Evolutionary conservation across 2,329 filamentous ascomycete species (phyloP).

Genomic region (Penicillium fuscoglaucum): DNA sequence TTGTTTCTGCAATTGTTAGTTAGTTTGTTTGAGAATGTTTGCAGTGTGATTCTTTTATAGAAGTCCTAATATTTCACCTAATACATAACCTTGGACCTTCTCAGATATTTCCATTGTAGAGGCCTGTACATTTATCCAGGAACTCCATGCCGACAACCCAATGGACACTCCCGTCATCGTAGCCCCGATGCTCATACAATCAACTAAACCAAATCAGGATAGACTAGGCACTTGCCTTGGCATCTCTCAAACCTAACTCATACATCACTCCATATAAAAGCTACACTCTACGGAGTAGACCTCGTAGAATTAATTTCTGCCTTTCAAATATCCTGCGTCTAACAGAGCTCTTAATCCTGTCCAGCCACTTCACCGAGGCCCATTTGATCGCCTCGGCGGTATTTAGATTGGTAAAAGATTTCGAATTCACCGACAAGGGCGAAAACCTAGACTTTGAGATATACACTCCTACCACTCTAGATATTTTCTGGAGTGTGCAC

Average conservation of each 20-base stretch:
- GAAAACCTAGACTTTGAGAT: neutral
- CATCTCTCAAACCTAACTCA: neutral
- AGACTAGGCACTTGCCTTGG: neutral
- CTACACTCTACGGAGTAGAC: neutral
- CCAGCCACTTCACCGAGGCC: neutral
- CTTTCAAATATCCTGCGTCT: neutral
- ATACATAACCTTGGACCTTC: slow-evolving; percentile 14
- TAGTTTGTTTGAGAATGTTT: slow-evolving; percentile 14
- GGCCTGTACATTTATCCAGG: too few species aligned
- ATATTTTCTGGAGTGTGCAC: neutral
- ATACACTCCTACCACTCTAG: neutral
- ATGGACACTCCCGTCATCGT: too few species aligned
- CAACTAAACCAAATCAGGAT: neutral
- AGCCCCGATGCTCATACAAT: too few species aligned
- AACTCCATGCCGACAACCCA: too few species aligned
- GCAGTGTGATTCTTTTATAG: slow-evolving; percentile 11
- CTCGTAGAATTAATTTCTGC: too few species aligned
- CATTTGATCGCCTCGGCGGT: neutral
- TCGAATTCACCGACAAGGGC: neutral
- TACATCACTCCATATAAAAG: neutral
- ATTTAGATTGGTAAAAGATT: neutral
- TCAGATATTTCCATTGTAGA: too few species aligned
- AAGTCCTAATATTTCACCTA: slow-evolving; percentile 14
- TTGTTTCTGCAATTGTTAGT: slow-evolving; percentile 14
- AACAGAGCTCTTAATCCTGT: neutral